These are phyloP conservation scores for Crithidia sp. DNA, from an alignment of 208 protist species.

Conservation along the genomic window DNA sequence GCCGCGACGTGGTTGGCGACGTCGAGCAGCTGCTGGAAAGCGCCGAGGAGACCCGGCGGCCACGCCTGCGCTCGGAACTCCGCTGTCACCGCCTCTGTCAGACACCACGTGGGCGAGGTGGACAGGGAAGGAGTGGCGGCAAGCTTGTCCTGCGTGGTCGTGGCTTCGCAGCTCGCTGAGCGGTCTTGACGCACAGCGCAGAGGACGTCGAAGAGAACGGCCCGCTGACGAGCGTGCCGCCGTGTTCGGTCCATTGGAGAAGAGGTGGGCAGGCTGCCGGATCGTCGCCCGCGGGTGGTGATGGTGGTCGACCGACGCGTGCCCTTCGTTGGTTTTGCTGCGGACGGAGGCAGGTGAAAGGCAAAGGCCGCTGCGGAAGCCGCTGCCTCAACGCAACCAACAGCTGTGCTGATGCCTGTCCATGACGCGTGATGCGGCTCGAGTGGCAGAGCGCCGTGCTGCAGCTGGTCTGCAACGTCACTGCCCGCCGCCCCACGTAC, in stretches of 20 bases:
- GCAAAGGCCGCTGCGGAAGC: background rate
- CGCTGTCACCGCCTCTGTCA: slow-evolving; percentile 19
- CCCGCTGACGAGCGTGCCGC: slow-evolving; percentile 20
- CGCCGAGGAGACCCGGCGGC: slow-evolving; percentile 14
- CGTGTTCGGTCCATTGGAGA: background rate
- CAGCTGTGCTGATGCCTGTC: background rate
- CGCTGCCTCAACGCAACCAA: background rate
- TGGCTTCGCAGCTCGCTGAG: slow-evolving; percentile 39
- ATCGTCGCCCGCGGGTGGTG: slow-evolving; percentile 16
- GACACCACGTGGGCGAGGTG: slow-evolving; percentile 14
- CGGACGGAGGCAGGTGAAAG: background rate
- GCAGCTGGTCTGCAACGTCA: slow-evolving; percentile 6
- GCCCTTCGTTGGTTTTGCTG: background rate
- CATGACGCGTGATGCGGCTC: background rate
- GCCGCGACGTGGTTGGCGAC: slow-evolving; percentile 43
- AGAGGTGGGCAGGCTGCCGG: slow-evolving; percentile 6
- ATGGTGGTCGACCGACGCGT: background rate
- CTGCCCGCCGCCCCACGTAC: slow-evolving; percentile 5
- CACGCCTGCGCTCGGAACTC: slow-evolving; percentile 20
- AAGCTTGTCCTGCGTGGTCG: background rate
- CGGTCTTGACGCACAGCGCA: slow-evolving; percentile 59
- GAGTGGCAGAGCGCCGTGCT: slow-evolving; percentile 1
- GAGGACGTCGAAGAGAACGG: slow-evolving; percentile 67
- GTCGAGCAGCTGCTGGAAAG: slow-evolving; percentile 36
- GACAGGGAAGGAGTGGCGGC: background rate